Percentiles rank a stretch among this genome's conserved stretches.
These are phyloP conservation scores for Carex myosuroides DNA, from an alignment of 176 grass and related monocot genomes.

Conservation along the genomic window DNA sequence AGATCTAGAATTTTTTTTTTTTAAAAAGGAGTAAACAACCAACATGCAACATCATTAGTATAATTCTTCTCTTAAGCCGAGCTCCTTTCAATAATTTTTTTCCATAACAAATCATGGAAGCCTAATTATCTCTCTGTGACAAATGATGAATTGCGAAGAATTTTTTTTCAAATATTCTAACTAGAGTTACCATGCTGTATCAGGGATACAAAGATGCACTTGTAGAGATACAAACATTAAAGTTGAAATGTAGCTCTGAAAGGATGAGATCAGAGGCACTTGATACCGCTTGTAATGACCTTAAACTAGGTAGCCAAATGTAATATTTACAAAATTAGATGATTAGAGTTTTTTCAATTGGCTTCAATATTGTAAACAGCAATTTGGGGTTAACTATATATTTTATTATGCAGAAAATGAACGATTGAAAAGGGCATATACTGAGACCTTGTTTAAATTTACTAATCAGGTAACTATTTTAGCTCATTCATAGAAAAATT, in stretches of 20 bases:
- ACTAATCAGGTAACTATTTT: slow-evolving; percentile 56
- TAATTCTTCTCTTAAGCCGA: not conserved
- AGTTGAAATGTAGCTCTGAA: slow-evolving; percentile 46
- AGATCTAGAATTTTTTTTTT: not conserved
- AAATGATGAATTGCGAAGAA: not conserved
- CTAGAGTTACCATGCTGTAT: not conserved
- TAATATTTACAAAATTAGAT: not conserved
- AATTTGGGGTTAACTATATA: not conserved
- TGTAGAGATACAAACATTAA: slow-evolving; percentile 41
- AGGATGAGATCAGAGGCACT: slow-evolving; percentile 50
- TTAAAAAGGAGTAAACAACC: not conserved
- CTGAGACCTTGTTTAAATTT: slow-evolving; percentile 74
- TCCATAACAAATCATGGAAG: not conserved
- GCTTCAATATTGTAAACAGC: not conserved
- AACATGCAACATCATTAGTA: not conserved
- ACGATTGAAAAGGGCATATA: slow-evolving; percentile 47
- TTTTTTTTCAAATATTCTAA: not conserved
- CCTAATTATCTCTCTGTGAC: not conserved
- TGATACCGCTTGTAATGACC: slow-evolving; percentile 35
- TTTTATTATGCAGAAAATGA: slow-evolving; percentile 60
- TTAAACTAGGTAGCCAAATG: slow-evolving; percentile 47
- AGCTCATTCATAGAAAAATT: slow-evolving; percentile 1
- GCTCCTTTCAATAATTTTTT: not conserved
- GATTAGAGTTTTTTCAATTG: not conserved
- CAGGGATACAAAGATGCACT: slow-evolving; percentile 78